Conservation (phyloP, 2,329 filamentous ascomycete species). For the Botrytis deweyae region DNA sequence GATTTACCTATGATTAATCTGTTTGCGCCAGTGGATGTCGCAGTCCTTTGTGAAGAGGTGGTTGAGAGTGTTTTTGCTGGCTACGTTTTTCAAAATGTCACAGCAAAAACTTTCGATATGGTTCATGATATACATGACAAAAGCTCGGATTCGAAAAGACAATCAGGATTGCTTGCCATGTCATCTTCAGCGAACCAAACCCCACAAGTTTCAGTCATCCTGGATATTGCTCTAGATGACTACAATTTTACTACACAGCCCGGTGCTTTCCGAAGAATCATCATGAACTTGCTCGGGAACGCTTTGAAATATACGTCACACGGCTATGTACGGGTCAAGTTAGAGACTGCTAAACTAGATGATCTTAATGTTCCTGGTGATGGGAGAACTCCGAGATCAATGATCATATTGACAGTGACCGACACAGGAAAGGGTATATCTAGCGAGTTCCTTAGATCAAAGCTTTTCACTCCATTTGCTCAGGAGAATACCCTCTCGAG, state of each 20-base stretch:
- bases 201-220: constrained; percentile 35
- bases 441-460: constrained; percentile 59
- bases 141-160: constrained; percentile 19
- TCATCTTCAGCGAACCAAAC: constrained; percentile 17
- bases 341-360: constrained; percentile 34
- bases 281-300: constrained; percentile 65
- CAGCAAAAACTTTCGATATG: constrained; percentile 38
- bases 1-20: constrained; percentile 40
- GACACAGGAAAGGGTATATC: constrained; percentile 72
- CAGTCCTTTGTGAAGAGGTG: constrained; percentile 39
- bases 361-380: constrained; percentile 27
- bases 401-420: constrained; percentile 64
- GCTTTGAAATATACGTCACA: constrained; percentile 60
- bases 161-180: constrained; percentile 8
- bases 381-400: constrained; percentile 31
- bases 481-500: constrained; percentile 63
- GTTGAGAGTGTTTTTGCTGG: constrained; percentile 40
- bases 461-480: constrained; percentile 61
- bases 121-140: constrained; percentile 30
- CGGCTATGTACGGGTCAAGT: constrained; percentile 50
- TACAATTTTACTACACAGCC: constrained; percentile 51
- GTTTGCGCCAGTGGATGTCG: constrained; percentile 39
- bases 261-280: constrained; percentile 50
- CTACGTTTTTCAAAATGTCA: constrained; percentile 38
- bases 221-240: constrained; percentile 36